Percentiles rank a stretch among this genome's conserved stretches.
Evolutionary conservation across 2,329 filamentous ascomycete species (phyloP).

Genomic region (Trichoderma lentiforme): DNA sequence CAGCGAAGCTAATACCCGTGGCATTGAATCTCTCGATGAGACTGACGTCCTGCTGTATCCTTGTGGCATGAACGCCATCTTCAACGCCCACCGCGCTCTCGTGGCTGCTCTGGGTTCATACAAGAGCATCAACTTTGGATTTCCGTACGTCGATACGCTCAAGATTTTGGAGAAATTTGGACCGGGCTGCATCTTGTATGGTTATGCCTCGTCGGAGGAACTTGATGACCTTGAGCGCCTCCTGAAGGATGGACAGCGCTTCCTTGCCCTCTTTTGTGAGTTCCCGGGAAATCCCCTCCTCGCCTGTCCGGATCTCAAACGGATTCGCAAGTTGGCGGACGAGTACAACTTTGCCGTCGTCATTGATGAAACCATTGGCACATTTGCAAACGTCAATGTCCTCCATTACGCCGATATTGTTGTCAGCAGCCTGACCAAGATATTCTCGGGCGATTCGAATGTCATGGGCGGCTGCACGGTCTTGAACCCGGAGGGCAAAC

Average conservation of each 20-base stretch:
- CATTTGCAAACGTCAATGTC: conserved; percentile 93
- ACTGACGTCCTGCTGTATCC: conserved; percentile 88
- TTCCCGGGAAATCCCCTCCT: conserved; percentile 92
- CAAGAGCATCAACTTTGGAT: conserved; percentile 90
- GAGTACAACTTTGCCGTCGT: conserved; percentile 85
- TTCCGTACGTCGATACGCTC: conserved; percentile 93
- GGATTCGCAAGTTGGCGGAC: conserved; percentile 78
- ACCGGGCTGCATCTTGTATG: conserved; percentile 84
- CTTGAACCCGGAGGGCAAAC: conserved; percentile 62
- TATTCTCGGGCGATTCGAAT: conserved; percentile 96
- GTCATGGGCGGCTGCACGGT: conserved; percentile 88
- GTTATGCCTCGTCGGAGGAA: conserved; percentile 71
- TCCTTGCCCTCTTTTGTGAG: conserved; percentile 85
- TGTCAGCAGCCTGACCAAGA: conserved; percentile 91
- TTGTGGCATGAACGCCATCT: conserved; percentile 93
- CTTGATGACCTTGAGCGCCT: conserved; percentile 77
- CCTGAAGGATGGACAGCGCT: conserved; percentile 69
- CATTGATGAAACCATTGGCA: conserved; percentile 94
- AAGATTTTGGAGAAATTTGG: conserved; percentile 96
- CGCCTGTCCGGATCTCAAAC: conserved; percentile 74
- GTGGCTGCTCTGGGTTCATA: conserved; percentile 59
- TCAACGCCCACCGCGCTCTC: conserved; percentile 75
- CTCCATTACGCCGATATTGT: conserved; percentile 86
- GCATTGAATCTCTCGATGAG: conserved; percentile 67
- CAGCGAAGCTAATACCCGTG: conserved; percentile 46